phyloP scores from a whole-genome alignment of 371 early-diverging fungal species.

The Mortierella sp. region DNA sequence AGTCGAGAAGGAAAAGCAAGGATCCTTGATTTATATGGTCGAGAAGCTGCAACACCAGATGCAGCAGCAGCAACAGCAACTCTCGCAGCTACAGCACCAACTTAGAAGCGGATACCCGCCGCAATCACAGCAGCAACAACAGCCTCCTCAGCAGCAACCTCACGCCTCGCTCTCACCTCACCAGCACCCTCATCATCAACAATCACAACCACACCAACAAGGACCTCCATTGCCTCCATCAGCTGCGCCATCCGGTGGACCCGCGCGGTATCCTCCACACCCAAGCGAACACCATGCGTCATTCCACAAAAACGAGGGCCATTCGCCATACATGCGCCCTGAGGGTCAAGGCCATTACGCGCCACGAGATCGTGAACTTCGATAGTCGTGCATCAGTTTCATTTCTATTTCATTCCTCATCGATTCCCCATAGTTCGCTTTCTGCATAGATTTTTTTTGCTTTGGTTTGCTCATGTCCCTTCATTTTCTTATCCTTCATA shows the following conservation, averaged over 20 bases:
- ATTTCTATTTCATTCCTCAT: background rate
- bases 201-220: background rate
- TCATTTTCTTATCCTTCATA: background rate
- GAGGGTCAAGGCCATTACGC: slow-evolving; percentile 23
- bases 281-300: background rate
- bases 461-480: background rate
- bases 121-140: slow-evolving; percentile 5
- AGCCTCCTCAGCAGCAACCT: background rate
- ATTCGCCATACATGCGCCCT: slow-evolving; percentile 18
- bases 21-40: slow-evolving; percentile 19
- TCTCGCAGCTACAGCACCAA: slow-evolving; percentile 35
- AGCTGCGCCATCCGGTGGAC: background rate
- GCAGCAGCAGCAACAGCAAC: slow-evolving; percentile 41
- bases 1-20: slow-evolving; percentile 23
- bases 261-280: slow-evolving; percentile 7
- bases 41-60: slow-evolving; percentile 43
- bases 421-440: no score
- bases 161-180: slow-evolving; percentile 10
- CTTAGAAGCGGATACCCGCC: slow-evolving; percentile 20
- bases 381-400: slow-evolving; percentile 3
- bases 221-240: background rate
- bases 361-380: slow-evolving; percentile 28
- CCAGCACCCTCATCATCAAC: slow-evolving; percentile 9
- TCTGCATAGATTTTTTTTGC: background rate
- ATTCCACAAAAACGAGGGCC: background rate